These are phyloP conservation scores for Candida pseudoviswanathii DNA, from an alignment of 1,139 yeast species.

Conservation along the genomic window DNA sequence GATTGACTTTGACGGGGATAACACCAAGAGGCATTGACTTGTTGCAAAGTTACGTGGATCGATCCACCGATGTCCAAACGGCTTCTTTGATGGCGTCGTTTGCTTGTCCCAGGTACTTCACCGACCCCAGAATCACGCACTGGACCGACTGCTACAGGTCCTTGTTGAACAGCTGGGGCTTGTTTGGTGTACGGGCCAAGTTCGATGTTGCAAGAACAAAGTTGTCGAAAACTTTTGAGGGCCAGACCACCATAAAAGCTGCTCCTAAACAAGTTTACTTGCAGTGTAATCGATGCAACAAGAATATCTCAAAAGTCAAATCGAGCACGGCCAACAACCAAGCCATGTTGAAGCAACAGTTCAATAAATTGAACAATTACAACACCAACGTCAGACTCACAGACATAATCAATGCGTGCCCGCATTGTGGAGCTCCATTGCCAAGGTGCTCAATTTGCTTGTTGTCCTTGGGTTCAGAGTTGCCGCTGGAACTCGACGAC, in stretches of 20 bases:
- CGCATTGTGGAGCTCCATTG: slow-evolving; percentile 84
- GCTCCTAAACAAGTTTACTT: slow-evolving; percentile 76
- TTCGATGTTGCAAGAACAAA: slow-evolving; percentile 80
- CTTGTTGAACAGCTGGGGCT: slow-evolving; percentile 83
- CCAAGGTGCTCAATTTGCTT: slow-evolving; percentile 92
- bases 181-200: slow-evolving; percentile 75
- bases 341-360: slow-evolving; percentile 41
- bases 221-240: slow-evolving; percentile 56
- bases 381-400: slow-evolving; percentile 12
- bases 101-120: slow-evolving; percentile 82
- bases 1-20: slow-evolving; percentile 84
- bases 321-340: slow-evolving; percentile 24
- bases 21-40: slow-evolving; percentile 82
- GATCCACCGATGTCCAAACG: slow-evolving; percentile 91
- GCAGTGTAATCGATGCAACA: slow-evolving; percentile 82
- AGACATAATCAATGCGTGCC: slow-evolving; percentile 54
- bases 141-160: slow-evolving; percentile 79
- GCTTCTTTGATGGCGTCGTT: slow-evolving; percentile 80
- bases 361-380: slow-evolving; percentile 31
- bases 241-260: slow-evolving; percentile 49
- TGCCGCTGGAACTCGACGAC: slow-evolving; percentile 41
- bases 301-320: slow-evolving; percentile 52
- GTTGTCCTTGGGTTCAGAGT: slow-evolving; percentile 75
- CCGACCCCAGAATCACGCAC: slow-evolving; percentile 66
- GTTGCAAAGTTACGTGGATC: slow-evolving; percentile 82